Evolutionary conservation across 805 yeast genomes (phyloP), one percentile per base, ranked within the genome.

Genomic region (Yamadazyma paraphyllophila): DNA sequence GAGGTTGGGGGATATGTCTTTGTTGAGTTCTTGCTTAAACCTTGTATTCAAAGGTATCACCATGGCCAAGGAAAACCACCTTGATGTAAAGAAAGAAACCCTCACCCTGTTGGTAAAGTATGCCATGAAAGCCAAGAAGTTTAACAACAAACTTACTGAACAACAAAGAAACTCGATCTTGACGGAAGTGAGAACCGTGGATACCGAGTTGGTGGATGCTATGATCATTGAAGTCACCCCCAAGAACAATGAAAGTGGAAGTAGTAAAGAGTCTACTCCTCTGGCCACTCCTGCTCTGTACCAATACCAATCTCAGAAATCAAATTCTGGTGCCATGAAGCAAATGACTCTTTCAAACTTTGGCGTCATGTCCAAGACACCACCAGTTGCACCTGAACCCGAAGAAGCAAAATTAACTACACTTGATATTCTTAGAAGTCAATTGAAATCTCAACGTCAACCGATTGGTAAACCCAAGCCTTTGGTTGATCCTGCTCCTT

Each of bases 1-100:
- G 25, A 74, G 94, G 48, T 69, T 92, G 39, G 88, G 92, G 48
- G 97, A 91, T 62, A 71, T 78, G 6, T 85, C 89, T 2, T 69
- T 92, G 38, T 67, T 88, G 37, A 76, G 75, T 20, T 77, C 88
- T 1, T 88, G 96, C 70, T 91, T 88, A 5, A 74, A 76, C 17
- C 68, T 89, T 39, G 85, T 87, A 4, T 76, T 82, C 41, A 75
- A 77, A 36, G 81, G 88, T 0, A 71, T 89, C 38, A 86, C 82
- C 52, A 62, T 86, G 36, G 87, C 90, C 0, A 63, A 67, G 26
- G 83, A 80, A 34, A 66, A 82, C 33, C 58, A 74, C 10, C 71
- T 84, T 25, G 57, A 60, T 2, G 71, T 85, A 15, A 83, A 81
- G 33, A 73, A 71, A 3, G 70, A 69, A 1, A 70, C 87, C 39